Conservation (phyloP, 768 basidiomycete species). For the Trametes gibbosa region DNA sequence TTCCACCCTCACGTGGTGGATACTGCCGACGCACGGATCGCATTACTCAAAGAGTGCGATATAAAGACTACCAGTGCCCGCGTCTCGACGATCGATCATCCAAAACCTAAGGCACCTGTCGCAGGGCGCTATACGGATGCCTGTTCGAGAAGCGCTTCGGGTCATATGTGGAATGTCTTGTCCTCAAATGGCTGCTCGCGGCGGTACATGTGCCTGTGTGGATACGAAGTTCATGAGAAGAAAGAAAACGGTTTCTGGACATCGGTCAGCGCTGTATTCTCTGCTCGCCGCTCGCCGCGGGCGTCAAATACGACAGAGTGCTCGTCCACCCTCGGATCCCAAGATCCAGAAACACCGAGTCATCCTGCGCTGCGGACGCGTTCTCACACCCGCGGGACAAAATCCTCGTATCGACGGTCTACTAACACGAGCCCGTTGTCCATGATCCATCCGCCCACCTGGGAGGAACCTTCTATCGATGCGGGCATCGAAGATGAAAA, state of each 20-base stretch:
- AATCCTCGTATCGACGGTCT: not conserved
- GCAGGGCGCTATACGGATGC: not conserved
- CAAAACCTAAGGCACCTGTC: slow-evolving; percentile 10
- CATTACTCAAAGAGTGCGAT: not conserved
- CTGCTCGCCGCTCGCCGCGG: not conserved
- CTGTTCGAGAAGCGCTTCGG: not conserved
- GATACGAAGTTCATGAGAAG: slow-evolving; percentile 7
- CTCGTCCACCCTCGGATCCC: not conserved
- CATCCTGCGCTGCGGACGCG: not conserved
- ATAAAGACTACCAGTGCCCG: not conserved
- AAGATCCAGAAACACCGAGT: not conserved
- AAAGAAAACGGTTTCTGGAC: slow-evolving; percentile 13
- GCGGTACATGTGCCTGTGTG: slow-evolving; percentile 14
- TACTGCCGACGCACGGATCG: no score
- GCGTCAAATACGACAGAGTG: not conserved
- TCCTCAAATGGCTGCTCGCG: slow-evolving; percentile 4
- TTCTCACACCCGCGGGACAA: not conserved
- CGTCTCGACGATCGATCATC: slow-evolving; percentile 5
- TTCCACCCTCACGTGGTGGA: not conserved
- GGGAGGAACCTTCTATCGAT: not conserved
- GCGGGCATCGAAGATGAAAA: not conserved
- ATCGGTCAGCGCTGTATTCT: not conserved
- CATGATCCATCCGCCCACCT: not conserved
- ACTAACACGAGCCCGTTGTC: not conserved
- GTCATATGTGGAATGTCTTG: slow-evolving; percentile 6